Evolutionary conservation across 495 filamentous ascomycete genomes (phyloP).

Genomic region (Chaetomium tenue): DNA sequence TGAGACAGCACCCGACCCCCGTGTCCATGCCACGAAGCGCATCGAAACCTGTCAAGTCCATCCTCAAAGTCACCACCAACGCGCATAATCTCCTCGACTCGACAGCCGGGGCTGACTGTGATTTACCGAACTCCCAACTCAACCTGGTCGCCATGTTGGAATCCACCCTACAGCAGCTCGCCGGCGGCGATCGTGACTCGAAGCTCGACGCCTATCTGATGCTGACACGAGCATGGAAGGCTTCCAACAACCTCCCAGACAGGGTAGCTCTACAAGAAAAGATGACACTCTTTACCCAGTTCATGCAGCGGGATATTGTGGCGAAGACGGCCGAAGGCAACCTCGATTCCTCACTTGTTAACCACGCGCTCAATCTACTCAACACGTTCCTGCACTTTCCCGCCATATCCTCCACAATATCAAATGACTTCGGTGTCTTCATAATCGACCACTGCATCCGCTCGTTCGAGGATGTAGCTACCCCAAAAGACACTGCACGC

Average conservation of each 20-base stretch:
- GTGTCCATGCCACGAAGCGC: conserved; percentile 57
- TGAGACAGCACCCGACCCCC: conserved; percentile 41
- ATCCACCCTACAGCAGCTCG: conserved; percentile 75
- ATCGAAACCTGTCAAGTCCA: conserved; percentile 73
- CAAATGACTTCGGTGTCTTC: conserved; percentile 74
- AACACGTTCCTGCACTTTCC: conserved; percentile 68
- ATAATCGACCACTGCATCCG: conserved; percentile 75
- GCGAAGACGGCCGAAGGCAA: conserved; percentile 52
- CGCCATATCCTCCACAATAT: conserved; percentile 60
- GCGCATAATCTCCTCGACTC: conserved; percentile 47
- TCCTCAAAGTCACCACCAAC: conserved; percentile 68
- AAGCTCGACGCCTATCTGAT: conserved; percentile 84
- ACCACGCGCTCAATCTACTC: conserved; percentile 72
- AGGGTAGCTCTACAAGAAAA: conserved; percentile 69
- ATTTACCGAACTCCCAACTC: conserved; percentile 40
- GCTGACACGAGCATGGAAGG: conserved; percentile 69
- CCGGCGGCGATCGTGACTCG: conserved; percentile 61
- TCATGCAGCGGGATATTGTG: conserved; percentile 73
- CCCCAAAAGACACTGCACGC: conserved; percentile 72
- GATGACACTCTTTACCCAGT: conserved; percentile 69
- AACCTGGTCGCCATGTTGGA: conserved; percentile 75
- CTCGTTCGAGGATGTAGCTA: conserved; percentile 53
- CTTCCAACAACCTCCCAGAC: conserved; percentile 73
- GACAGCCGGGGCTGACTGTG: conserved; percentile 34
- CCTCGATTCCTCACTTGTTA: conserved; percentile 62